phyloP scores from a whole-genome alignment of 768 basidiomycete genomes.

The Tylopilus rubrobrunneus region DNA sequence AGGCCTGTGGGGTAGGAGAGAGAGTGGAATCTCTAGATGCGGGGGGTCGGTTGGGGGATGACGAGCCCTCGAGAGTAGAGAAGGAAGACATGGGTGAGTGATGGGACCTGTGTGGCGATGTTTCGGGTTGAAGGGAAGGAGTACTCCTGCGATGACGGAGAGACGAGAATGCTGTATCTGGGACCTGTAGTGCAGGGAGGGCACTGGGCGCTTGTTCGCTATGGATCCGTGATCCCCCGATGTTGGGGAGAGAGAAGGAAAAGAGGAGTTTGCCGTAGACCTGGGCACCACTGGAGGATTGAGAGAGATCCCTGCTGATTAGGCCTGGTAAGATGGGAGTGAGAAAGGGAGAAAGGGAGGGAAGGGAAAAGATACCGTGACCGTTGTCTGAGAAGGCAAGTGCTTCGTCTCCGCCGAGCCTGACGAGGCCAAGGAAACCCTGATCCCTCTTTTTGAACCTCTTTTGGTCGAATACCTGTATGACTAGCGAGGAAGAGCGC shows the following conservation, averaged over 20 bases:
- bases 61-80: slow-evolving; percentile 5
- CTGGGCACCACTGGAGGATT: slow-evolving; percentile 31
- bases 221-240: slow-evolving; percentile 20
- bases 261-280: slow-evolving; percentile 84
- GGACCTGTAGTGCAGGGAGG: slow-evolving; percentile 14
- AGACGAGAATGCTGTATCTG: slow-evolving; percentile 10
- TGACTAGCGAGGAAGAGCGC: slow-evolving; percentile 68
- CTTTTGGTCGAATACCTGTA: slow-evolving; percentile 88
- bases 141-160: slow-evolving; percentile 21
- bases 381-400: slow-evolving; percentile 45
- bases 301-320: slow-evolving; percentile 59
- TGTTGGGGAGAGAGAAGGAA: slow-evolving; percentile 44
- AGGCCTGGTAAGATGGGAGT: slow-evolving; percentile 41
- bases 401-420: slow-evolving; percentile 52
- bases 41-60: slow-evolving; percentile 12
- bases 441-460: slow-evolving; percentile 88
- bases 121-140: slow-evolving; percentile 20
- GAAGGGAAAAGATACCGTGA: slow-evolving; percentile 33
- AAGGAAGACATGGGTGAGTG: slow-evolving; percentile 21
- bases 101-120: slow-evolving; percentile 15
- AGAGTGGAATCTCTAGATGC: slow-evolving; percentile 15
- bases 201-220: slow-evolving; percentile 14
- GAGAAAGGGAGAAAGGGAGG: background rate
- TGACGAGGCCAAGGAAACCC: slow-evolving; percentile 63
- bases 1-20: slow-evolving; percentile 7